Conservation (phyloP, 805 yeast genomes). For the Yarrowia yakushimensis region DNA sequence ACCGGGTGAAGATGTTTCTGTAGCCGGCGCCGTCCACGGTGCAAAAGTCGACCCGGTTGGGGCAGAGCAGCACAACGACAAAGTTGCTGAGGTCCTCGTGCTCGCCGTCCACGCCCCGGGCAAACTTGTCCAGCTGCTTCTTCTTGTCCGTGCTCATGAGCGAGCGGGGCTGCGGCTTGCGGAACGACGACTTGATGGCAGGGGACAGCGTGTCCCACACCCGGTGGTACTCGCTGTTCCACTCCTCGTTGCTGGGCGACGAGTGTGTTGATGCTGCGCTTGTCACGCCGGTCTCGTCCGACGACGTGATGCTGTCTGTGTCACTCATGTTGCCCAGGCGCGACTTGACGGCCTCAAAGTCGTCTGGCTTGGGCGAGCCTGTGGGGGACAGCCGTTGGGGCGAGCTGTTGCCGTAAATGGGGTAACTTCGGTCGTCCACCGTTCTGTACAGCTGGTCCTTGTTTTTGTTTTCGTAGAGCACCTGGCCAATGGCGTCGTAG, state of each 20-base stretch:
- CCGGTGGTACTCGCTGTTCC: conserved; percentile 60
- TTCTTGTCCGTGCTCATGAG: conserved; percentile 52
- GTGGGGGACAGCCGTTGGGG: conserved; percentile 10
- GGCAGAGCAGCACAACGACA: conserved; percentile 63
- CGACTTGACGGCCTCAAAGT: conserved; percentile 21
- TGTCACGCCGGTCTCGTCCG: conserved; percentile 14
- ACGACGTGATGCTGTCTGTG: not conserved
- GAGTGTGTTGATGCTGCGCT: conserved; percentile 24
- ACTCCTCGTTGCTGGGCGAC: conserved; percentile 59
- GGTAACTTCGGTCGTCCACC: conserved; percentile 13
- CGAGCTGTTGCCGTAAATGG: conserved; percentile 6
- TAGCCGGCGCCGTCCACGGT: conserved; percentile 54
- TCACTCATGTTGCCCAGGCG: conserved; percentile 23
- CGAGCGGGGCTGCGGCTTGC: conserved; percentile 71
- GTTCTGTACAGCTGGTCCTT: conserved; percentile 22
- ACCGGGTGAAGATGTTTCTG: conserved; percentile 51
- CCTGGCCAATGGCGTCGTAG: conserved; percentile 26
- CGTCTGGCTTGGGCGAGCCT: conserved; percentile 2
- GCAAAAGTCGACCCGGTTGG: conserved; percentile 66
- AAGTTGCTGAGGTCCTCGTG: conserved; percentile 44
- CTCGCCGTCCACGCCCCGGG: conserved; percentile 81
- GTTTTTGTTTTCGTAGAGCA: conserved; percentile 21
- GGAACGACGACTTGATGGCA: conserved; percentile 58
- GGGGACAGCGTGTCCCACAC: conserved; percentile 63
- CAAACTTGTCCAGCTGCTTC: conserved; percentile 62